Base-by-base conservation (phyloP, 371 early-diverging fungal genomes). In the Apophysomyces elegans region DNA sequence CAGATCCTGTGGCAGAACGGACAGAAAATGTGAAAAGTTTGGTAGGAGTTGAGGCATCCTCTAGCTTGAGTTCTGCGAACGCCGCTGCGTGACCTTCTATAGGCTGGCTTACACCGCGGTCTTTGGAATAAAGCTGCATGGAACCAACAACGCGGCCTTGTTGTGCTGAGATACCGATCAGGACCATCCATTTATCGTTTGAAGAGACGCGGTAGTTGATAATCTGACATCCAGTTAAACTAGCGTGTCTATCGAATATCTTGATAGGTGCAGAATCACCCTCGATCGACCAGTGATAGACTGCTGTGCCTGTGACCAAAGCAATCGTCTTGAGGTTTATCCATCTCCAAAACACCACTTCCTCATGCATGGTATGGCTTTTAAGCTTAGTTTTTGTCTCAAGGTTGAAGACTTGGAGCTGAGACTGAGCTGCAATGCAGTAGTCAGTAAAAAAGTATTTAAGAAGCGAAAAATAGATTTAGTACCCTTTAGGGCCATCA, bases 341-440 rank as follows among this genome's bases (percentile, higher is more conserved):
- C 99, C 99, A 99, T 70, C 92, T 96, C 99, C 99, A 99, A 74
- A 91, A 98, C 43, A 91, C 87, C 63, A 99, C 93, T 68, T 98
- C 99, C 61, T 98, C 99, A 61, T 81, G 75, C 96, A 96, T 95
- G 63, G 84, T 59, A 72, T 94, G 90, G 35, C 97, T 88, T 85
- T 96, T 98, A 68, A 98, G 86, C 80, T 98, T 99, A 56, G 91
- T 83, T 82, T 96, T 97, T 73, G 91, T 71, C 64, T 97, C 98
- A 67, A 99, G 75, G 81, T 99, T 96, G 81, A 99, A 99, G 37
- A 99, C 95, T 78, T 99, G 99, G 43, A 99, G 86, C 71, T 95
- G 92, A 64, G 90, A 86, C 37, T 87, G 90, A 35, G 98, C 97
- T 96, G 73, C 16, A 58, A 36, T 65, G 32, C 39, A 44, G 32